phyloP scores from a whole-genome alignment of 768 basidiomycete species.

The Artomyces pyxidatus region DNA sequence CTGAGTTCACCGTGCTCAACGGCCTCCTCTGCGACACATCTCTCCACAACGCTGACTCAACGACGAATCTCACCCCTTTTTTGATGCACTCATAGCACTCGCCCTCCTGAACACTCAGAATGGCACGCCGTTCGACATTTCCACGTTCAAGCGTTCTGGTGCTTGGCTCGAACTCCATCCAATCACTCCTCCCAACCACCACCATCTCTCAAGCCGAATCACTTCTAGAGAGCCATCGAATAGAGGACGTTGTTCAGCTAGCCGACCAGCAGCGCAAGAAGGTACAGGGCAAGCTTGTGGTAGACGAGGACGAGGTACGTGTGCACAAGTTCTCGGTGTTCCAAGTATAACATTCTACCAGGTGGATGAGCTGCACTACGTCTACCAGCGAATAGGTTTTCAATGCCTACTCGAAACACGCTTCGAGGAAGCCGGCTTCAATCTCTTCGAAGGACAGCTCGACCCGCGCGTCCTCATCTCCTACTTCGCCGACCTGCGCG shows the following conservation, averaged over 20 bases:
- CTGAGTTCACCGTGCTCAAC: too few species aligned
- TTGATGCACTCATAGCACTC: neutral
- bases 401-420: conserved; percentile 69
- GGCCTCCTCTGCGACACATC: too few species aligned
- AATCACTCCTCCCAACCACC: conserved; percentile 63
- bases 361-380: conserved; percentile 64
- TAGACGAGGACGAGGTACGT: conserved; percentile 49
- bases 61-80: too few species aligned
- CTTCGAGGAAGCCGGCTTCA: conserved; percentile 76
- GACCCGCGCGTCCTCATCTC: conserved; percentile 79
- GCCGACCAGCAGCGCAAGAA: conserved; percentile 54
- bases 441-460: conserved; percentile 71
- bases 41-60: too few species aligned
- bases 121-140: conserved; percentile 30
- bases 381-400: conserved; percentile 79
- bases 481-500: conserved; percentile 72
- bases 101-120: neutral
- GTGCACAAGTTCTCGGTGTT: neutral
- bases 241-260: conserved; percentile 56
- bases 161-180: conserved; percentile 48
- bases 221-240: conserved; percentile 52
- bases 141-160: conserved; percentile 65
- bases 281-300: conserved; percentile 40
- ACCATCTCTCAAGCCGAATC: conserved; percentile 67
- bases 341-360: conserved; percentile 16